A percentile compares a stretch with the other conserved stretches of the same genome.
phyloP scores from a whole-genome alignment of 169 alveolate species.

The Miamiensis avidus region DNA sequence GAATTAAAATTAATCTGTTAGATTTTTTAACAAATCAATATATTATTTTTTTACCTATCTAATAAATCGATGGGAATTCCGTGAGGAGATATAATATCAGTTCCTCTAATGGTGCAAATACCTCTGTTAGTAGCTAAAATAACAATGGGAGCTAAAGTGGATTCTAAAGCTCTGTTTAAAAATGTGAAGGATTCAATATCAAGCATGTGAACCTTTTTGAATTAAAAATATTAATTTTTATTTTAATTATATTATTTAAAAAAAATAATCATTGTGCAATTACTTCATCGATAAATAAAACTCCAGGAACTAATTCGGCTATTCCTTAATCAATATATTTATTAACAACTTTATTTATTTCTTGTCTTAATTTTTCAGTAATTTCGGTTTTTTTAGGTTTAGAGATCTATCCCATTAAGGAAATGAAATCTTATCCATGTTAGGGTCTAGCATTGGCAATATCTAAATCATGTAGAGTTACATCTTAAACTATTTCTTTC shows the following conservation, averaged over 20 bases:
- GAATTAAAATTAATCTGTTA: not conserved
- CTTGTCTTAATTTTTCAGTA: constrained; percentile 98
- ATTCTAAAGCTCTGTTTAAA: constrained; percentile 97
- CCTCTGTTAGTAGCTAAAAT: constrained; percentile 99
- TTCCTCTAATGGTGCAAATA: constrained; percentile 96
- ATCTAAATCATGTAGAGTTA: constrained; percentile 99
- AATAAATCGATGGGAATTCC: constrained; percentile 99
- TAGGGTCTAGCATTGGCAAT: constrained; percentile 99
- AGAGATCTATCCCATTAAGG: constrained; percentile 96
- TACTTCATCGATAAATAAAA: constrained; percentile 98
- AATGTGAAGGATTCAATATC: constrained; percentile 99
- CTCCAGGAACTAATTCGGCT: constrained; percentile 99
- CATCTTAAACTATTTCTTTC: constrained; percentile 98
- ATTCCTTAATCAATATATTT: constrained; percentile 97
- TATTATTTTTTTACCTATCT: constrained; percentile 80
- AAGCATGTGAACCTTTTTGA: constrained; percentile 91
- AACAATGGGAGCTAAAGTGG: constrained; percentile 98
- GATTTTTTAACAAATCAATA: not conserved
- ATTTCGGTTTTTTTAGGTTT: constrained; percentile 99
- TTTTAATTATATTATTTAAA: too few species aligned
- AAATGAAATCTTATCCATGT: constrained; percentile 97
- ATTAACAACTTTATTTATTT: constrained; percentile 98
- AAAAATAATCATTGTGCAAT: too few species aligned
- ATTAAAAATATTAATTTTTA: too few species aligned
- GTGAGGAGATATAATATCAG: constrained; percentile 97